These are phyloP conservation scores for Neckera pumila DNA, from an alignment of 225 moss, liverwort and hornwort genomes.

Conservation along the genomic window DNA sequence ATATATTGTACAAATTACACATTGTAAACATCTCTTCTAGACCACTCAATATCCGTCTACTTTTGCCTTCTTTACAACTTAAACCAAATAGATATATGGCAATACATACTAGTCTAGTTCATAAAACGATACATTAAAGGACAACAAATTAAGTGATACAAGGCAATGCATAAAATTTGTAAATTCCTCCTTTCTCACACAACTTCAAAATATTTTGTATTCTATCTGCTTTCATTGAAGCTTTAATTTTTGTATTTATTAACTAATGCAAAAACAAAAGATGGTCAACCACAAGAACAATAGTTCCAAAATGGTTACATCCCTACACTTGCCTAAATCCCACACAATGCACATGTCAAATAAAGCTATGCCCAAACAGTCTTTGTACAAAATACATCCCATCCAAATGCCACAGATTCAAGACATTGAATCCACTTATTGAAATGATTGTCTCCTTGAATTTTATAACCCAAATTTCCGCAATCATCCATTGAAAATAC, in stretches of 20 bases:
- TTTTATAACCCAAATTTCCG: background rate
- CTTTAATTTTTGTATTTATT: too few relatives aligned
- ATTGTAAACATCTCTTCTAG: accelerated
- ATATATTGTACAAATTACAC: background rate
- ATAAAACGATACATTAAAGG: background rate
- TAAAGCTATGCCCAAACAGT: background rate
- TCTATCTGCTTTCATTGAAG: too few relatives aligned
- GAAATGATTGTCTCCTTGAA: background rate
- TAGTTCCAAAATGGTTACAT: background rate
- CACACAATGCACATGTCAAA: background rate
- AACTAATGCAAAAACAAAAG: too few relatives aligned
- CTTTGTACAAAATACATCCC: background rate
- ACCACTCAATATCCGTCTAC: background rate
- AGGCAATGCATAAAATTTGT: accelerated
- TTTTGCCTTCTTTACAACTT: background rate
- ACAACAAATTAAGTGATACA: too few relatives aligned
- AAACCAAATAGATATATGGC: background rate
- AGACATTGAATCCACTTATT: background rate
- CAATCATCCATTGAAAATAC: background rate
- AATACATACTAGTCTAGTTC: background rate
- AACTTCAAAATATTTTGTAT: too few relatives aligned
- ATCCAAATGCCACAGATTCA: background rate
- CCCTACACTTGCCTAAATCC: background rate
- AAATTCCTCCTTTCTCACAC: too few relatives aligned
- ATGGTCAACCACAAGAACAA: too few relatives aligned